Base-by-base conservation (phyloP, 2,329 filamentous ascomycete genomes). In the Zelopaecilomyces penicillatus region DNA sequence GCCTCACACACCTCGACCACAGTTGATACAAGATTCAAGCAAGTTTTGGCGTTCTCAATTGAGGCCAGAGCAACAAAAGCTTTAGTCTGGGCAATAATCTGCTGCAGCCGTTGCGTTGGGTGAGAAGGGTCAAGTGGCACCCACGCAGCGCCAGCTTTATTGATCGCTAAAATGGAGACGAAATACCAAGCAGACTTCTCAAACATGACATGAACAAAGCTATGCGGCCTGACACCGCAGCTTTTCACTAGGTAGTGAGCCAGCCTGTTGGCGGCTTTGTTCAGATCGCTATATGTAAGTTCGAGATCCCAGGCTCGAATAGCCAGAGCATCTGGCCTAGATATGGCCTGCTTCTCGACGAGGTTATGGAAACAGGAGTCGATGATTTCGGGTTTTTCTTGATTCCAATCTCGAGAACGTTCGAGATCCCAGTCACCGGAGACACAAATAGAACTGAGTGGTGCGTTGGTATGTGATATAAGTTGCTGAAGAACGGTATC, bases 201-300 rank as follows among this genome's bases (percentile, higher is more conserved):
- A 8, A 49, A 49, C 37, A 44, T 46, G 5, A 40, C 38, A 12
- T 43, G 44, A 19, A 49, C 38, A 4, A 46, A 6, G 7, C 43
- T 37, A 11, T 41, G 44, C 10, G 35, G 10, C 11, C 26, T 30
- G 12, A 67, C 51, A 5, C 34, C 30, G 10, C 34, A 37, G 6
- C 1, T 37, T 2, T 37, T 26, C 12, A 42, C 37, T 1, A 54
- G 49, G 19, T 50, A 33, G 28, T 37, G 30, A 2, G 52, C 49
- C 11, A 54, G 49, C 6, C 42, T 38, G 11, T 46, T 47, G 2
- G 45, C 31, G 19, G 44, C 43, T 4, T 35, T 10, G 12, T 52
- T 39, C 6, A 69, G 54, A 30, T 71, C 59, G 33, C 52, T 39
- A 45, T 69, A 71, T 4, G 65, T 68, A 62, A 63, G 37, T 52